phyloP scores from a whole-genome alignment of 148 eudicot species.

The Rhododendron vialii region DNA sequence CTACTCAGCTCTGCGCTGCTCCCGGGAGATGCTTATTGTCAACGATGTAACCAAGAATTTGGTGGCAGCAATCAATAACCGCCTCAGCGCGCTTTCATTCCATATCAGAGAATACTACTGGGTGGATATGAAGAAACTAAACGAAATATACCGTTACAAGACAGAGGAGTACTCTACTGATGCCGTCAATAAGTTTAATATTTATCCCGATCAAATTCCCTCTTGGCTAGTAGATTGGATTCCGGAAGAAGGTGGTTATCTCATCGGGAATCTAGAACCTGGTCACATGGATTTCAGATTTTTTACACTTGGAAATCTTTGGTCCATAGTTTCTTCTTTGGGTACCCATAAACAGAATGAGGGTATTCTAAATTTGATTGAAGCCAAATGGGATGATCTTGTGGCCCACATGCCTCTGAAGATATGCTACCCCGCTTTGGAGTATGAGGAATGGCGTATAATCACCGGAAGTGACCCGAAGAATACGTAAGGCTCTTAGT shows the following conservation, averaged over 20 bases:
- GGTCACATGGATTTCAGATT: conserved; percentile 93
- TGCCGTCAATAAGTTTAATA: conserved; percentile 82
- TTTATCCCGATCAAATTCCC: conserved; percentile 90
- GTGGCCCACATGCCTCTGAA: conserved; percentile 81
- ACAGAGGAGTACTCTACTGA: conserved; percentile 92
- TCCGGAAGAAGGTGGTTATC: conserved; percentile 71
- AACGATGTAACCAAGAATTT: conserved; percentile 63
- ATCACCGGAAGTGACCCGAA: conserved; percentile 93
- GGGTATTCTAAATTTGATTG: conserved; percentile 70
- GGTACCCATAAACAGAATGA: conserved; percentile 62
- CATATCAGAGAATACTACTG: conserved; percentile 88
- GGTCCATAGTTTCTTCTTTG: conserved; percentile 72
- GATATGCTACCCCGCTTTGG: conserved; percentile 89
- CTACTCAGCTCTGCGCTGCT: conserved; percentile 79
- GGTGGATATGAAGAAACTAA: conserved; percentile 76
- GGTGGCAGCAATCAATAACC: conserved; percentile 58
- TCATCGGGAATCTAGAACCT: conserved; percentile 85
- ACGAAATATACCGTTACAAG: conserved; percentile 88
- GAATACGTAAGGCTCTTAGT: conserved; percentile 56
- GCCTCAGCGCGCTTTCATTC: conserved; percentile 74
- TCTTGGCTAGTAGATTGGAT: conserved; percentile 94
- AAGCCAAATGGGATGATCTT: conserved; percentile 86
- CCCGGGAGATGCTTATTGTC: conserved; percentile 70
- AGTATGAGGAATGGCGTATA: conserved; percentile 84
- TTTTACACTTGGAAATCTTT: conserved; percentile 78